phyloP scores from a whole-genome alignment of 2,329 filamentous ascomycete genomes.

The Talaromyces amestolkiae region DNA sequence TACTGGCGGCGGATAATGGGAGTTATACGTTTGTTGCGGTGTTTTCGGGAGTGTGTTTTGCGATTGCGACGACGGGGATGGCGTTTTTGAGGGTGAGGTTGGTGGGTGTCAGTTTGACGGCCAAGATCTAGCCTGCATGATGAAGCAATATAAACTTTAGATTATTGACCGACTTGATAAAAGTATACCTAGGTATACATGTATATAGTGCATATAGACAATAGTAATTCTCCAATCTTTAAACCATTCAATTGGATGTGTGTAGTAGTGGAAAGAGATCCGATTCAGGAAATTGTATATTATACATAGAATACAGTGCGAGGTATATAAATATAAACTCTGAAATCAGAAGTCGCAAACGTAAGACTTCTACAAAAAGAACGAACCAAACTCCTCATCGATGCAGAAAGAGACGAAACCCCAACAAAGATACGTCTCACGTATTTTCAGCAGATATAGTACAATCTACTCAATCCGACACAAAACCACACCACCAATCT shows the following conservation, averaged over 20 bases:
- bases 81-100: neutral
- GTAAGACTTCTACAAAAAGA: neutral
- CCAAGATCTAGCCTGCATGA: neutral
- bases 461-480: conserved; percentile 57
- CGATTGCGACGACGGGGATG: conserved; percentile 10
- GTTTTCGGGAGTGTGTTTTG: conserved; percentile 11
- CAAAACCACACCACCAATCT: conserved; percentile 74
- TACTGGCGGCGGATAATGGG: conserved; percentile 16
- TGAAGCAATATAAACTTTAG: neutral
- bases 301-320: conserved; percentile 5
- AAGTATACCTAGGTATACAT: no score
- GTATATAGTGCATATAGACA: conserved; percentile 1
- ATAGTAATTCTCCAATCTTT: neutral
- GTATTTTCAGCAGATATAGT: neutral
- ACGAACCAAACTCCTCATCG: conserved; percentile 10
- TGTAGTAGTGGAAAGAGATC: neutral
- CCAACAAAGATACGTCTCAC: neutral
- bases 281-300: neutral
- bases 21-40: conserved; percentile 12
- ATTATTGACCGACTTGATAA: no score
- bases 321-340: conserved; percentile 7
- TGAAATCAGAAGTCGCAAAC: conserved; percentile 3
- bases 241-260: neutral
- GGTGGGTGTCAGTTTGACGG: neutral
- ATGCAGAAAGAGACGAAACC: conserved; percentile 2